These are phyloP conservation scores for Mycena kentingensis DNA, from an alignment of 768 basidiomycete genomes.

Conservation along the genomic window DNA sequence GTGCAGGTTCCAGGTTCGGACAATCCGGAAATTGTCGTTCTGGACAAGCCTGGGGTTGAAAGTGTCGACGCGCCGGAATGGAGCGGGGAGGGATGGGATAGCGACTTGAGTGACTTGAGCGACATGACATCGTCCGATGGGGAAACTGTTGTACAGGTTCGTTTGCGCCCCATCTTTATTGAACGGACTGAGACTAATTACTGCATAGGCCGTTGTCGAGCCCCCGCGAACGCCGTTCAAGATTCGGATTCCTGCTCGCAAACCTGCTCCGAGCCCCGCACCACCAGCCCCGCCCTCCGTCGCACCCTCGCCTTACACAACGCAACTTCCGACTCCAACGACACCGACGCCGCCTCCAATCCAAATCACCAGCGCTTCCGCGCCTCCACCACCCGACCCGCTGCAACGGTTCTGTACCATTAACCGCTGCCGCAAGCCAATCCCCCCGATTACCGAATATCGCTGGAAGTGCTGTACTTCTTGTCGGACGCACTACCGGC, in stretches of 20 bases:
- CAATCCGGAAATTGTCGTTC: not conserved
- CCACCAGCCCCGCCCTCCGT: too few species aligned
- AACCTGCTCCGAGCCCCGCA: too few species aligned
- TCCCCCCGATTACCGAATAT: slow-evolving; percentile 13
- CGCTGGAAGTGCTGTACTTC: slow-evolving; percentile 23
- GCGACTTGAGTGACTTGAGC: slow-evolving; percentile 18
- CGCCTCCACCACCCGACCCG: not conserved
- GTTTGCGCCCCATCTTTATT: not conserved
- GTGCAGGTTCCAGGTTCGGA: not conserved
- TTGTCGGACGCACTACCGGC: slow-evolving; percentile 20
- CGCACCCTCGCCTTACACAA: not conserved
- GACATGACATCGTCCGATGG: slow-evolving; percentile 2
- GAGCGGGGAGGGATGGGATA: slow-evolving; percentile 19
- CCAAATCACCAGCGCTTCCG: not conserved
- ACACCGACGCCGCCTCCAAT: not conserved
- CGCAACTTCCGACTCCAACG: not conserved
- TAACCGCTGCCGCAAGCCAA: slow-evolving; percentile 17
- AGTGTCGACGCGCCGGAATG: not conserved
- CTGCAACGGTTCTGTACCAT: slow-evolving; percentile 19
- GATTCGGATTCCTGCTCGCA: slow-evolving; percentile 23
- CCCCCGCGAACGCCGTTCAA: slow-evolving; percentile 13
- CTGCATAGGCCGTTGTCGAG: not conserved
- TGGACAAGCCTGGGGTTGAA: not conserved
- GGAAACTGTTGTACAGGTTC: slow-evolving; percentile 8
- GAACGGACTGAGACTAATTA: not conserved